Evolutionary conservation across 2,329 filamentous ascomycete genomes (phyloP).

Genomic region (Alternaria solani): DNA sequence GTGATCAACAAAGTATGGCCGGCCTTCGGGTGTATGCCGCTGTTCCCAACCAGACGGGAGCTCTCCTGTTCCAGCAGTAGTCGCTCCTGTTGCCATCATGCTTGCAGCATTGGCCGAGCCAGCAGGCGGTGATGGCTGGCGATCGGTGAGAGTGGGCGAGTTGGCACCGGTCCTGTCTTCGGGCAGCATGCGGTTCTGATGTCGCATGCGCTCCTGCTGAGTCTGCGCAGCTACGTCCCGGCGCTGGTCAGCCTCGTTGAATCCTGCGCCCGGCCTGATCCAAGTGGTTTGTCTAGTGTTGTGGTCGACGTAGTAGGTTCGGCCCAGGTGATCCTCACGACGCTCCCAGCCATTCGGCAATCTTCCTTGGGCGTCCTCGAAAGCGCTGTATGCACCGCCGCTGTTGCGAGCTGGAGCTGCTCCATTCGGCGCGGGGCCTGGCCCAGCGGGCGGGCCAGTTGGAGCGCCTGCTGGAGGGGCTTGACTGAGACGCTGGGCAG

Average conservation of each 20-base stretch:
- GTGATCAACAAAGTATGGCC: conserved; percentile 97
- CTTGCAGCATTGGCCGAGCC: conserved; percentile 68
- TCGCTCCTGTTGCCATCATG: conserved; percentile 95
- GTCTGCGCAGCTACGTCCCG: conserved; percentile 88
- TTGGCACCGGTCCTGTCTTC: conserved; percentile 94
- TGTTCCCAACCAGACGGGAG: conserved; percentile 97
- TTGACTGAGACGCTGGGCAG: conserved; percentile 40
- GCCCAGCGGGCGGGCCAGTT: conserved; percentile 55
- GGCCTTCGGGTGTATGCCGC: conserved; percentile 90
- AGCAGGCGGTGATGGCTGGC: conserved; percentile 52
- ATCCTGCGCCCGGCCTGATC: conserved; percentile 84
- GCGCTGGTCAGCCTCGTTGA: conserved; percentile 77
- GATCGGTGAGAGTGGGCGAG: conserved; percentile 77
- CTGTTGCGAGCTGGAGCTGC: conserved; percentile 54
- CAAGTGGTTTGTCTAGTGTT: conserved; percentile 97
- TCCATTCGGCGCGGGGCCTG: conserved; percentile 37
- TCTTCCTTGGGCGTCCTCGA: conserved; percentile 94
- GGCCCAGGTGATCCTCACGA: conserved; percentile 90
- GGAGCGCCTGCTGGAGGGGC: conserved; percentile 40
- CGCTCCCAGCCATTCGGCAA: conserved; percentile 95
- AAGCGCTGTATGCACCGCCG: conserved; percentile 74
- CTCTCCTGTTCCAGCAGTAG: conserved; percentile 92
- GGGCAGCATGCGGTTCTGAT: conserved; percentile 94
- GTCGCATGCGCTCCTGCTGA: conserved; percentile 88
- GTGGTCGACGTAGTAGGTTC: conserved; percentile 98